Base-by-base conservation (phyloP, 306 rosid species). In the Quillaja saponaria region DNA sequence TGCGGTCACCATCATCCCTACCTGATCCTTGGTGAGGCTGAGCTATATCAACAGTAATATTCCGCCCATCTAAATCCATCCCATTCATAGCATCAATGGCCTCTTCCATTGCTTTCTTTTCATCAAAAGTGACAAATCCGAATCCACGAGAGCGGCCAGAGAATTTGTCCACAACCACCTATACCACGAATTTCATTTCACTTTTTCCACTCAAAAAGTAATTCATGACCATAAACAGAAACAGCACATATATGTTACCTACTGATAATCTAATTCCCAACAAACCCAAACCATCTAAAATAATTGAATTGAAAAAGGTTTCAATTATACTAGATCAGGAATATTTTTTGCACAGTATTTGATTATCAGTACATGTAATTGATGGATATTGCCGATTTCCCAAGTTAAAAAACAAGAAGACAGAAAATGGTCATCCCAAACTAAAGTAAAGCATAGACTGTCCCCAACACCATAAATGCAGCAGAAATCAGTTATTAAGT, bases 131-230 rank as follows among this genome's bases (percentile, higher is more conserved):
- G 69, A 94, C 99, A 66, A 94, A 94, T 44, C 99, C 99, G 81
- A 94, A 94, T 61, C 99, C 99, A 58, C 99, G 99, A 59, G 99
- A 94, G 6, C 99, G 95, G 5, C 97, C 97, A 72, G 99, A 89
- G 66, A 89, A 82, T 75, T 87, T 94, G 84, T 94, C 99, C 63
- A 94, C 82, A 68, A 94, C 99, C n/a, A 94, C 99, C 99, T 94
- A 63, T 34, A 71, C 53, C 17, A 42, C 15, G 38, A 52, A 64
- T 46, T 34, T n/a, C n/a, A n/a, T n/a, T n/a, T n/a, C n/a, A n/a
- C n/a, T n/a, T 33, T 44, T 52, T 60, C 49, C 28, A 52, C 16
- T 61, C 7, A 13, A 63, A 21, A 63, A 8, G 66, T 19, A 47
- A 57, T 40, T 21, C 12, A 66, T 14, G 13, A 3, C 31, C 31